A percentile compares a stretch with the other conserved stretches of the same genome.
Evolutionary conservation across 495 filamentous ascomycete genomes (phyloP).

Genomic region (Podospora sp.): DNA sequence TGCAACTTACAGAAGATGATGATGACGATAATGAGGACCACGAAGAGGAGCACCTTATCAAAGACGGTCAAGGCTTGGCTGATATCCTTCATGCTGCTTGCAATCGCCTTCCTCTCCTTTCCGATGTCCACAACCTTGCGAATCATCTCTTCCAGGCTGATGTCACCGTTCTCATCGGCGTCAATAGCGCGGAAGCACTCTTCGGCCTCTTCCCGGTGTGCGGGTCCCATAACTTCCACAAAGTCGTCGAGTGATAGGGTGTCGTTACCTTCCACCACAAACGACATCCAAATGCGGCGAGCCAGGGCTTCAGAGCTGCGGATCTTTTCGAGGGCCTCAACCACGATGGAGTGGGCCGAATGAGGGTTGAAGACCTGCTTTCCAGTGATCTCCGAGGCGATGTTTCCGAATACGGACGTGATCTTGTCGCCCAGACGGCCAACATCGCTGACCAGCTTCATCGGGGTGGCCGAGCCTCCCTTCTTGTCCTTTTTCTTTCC

Average conservation of each 20-base stretch:
- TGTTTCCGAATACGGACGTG: slow-evolving; percentile 87
- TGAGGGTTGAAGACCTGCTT: slow-evolving; percentile 92
- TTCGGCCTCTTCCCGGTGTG: slow-evolving; percentile 71
- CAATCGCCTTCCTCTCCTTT: slow-evolving; percentile 80
- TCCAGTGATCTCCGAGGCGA: slow-evolving; percentile 90
- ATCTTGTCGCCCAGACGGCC: slow-evolving; percentile 87
- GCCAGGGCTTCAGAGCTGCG: slow-evolving; percentile 85
- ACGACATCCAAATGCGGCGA: slow-evolving; percentile 95
- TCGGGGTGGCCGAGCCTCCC: slow-evolving; percentile 68
- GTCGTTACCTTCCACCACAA: slow-evolving; percentile 87
- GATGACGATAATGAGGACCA: slow-evolving; percentile 77
- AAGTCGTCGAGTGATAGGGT: slow-evolving; percentile 80
- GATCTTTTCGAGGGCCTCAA: slow-evolving; percentile 83
- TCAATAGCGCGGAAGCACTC: slow-evolving; percentile 82
- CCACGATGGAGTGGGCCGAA: slow-evolving; percentile 82
- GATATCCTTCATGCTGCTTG: slow-evolving; percentile 93
- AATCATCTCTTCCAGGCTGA: slow-evolving; percentile 94
- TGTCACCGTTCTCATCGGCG: slow-evolving; percentile 87
- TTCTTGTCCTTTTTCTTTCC: slow-evolving; percentile 51
- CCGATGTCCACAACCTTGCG: slow-evolving; percentile 80
- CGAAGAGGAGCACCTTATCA: slow-evolving; percentile 76
- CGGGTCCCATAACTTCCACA: slow-evolving; percentile 78
- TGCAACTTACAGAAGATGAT: slow-evolving; percentile 76
- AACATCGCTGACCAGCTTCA: slow-evolving; percentile 76
- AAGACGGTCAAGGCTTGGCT: slow-evolving; percentile 91